Base-by-base conservation (phyloP, 208 protist genomes). In the Trypanosoma scelopori region DNA sequence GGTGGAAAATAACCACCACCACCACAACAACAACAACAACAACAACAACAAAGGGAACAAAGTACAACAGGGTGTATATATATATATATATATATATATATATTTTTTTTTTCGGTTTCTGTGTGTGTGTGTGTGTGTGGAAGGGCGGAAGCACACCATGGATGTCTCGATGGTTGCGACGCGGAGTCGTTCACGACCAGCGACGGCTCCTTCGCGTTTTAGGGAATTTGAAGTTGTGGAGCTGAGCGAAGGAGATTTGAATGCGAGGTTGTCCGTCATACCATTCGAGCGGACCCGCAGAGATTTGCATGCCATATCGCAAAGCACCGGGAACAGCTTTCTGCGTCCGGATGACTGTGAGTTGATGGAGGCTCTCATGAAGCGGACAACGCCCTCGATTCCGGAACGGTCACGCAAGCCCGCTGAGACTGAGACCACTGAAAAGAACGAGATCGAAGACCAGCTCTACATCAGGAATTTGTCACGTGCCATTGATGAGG, bases 341-440 rank as follows among this genome's bases (percentile, higher is more conserved):
- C 5, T 53, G 27, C 43, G 28, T 28, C 46, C 46, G 12, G 58
- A 64, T 53, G 58, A 64, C 23, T 46, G n/a, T 45, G 35, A 46
- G 32, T 11, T 64, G 23, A 64, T 64, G 58, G 23, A 32, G 18
- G 18, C 25, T 3, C 47, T 64, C 7, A 64, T 64, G 58, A 11
- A 55, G 30, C 6, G 32, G 3, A 15, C 32, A 30, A 11, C 37
- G 1, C 58, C 58, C 23, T 30, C 20, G 13, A 42, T 64, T 9
- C 58, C 58, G 16, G 15, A 9, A 20, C 30, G 32, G 12, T 12
- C 46, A 18, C 0, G 16, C 16, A 2, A 15, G 16, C 30, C 0
- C 1, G 47, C 1, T 2, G n/a, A 39, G 3, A 27, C 7, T 20
- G 20, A 45, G 3, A 35, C 5, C 0, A 6, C 13, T 27, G 58